Evolutionary conservation across 352 stramenopile genomes (phyloP), one percentile per base, ranked within the genome.

Genomic region (Globisporangium barbulae): DNA sequence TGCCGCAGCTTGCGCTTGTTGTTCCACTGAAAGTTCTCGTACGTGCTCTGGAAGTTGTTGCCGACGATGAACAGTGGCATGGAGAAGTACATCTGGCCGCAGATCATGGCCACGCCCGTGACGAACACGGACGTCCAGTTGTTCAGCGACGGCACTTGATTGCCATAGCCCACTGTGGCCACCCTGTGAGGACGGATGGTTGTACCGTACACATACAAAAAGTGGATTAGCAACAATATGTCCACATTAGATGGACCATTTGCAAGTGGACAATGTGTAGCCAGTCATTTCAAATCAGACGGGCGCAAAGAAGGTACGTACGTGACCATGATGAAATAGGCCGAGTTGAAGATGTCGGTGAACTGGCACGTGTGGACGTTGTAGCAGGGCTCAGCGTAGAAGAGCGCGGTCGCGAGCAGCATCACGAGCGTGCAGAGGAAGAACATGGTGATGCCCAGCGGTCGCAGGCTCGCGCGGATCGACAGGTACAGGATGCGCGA

Each of bases 251-350:
- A 28, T 30, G 30, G 30, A 57, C 50, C 33, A 13, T 42, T 42
- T 30, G 19, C 19, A 57, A 0, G 4, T 57, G 50, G 50, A 44
- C 19, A 42, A 3, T 42, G 3, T 25, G 0, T 12, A 41, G 7
- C 21, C 45, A 52, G 8, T 31, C 9, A 52, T 52, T 8, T 17
- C 55, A 12, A 63, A 62, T 17, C 22, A 21, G 44, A 37, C 8
- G n/a, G 22, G 19, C 0, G 42, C 25, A 37, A 41, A 22, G n/a
- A 10, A 58, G 6, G 28, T 50, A 85, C 73, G 49, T 88, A 93
- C 85, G 85, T 91, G 65, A 91, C 73, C 78, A 94, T 89, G 60
- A 91, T 80, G 67, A 92, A 94, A 52, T 94, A 94, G 1, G 73
- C 81, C 13, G 85, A 77, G 63, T 94, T 94, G 69, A 92, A 91